Evolutionary conservation across 192 early-diverging fungal species (phyloP).

Genomic region (Dissophora ornata): DNA sequence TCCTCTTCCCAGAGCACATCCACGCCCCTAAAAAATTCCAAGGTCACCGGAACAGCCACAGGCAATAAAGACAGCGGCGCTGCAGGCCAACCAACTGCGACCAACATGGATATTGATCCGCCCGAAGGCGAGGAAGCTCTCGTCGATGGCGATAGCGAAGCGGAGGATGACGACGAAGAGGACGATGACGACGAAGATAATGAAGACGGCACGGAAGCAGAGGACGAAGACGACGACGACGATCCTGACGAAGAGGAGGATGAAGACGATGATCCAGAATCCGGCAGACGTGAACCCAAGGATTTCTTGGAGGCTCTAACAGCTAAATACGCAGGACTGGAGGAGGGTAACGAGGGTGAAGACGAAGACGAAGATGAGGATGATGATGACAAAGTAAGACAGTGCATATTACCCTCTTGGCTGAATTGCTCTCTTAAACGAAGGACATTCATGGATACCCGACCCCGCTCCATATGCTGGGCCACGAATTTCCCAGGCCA

Average conservation of each 20-base stretch:
- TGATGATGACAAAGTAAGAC: conserved; percentile 34
- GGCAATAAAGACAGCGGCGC: neutral
- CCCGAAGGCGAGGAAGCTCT: conserved; percentile 40
- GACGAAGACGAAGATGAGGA: conserved; percentile 36
- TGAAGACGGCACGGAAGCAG: conserved; percentile 20
- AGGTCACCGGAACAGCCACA: conserved; percentile 13
- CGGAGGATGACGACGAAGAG: conserved; percentile 27
- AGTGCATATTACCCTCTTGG: no score
- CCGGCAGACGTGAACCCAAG: conserved; percentile 8
- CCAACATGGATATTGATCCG: conserved; percentile 46
- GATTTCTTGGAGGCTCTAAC: conserved; percentile 30
- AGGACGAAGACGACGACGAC: conserved; percentile 34
- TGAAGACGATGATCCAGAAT: conserved; percentile 30
- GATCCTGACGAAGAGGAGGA: conserved; percentile 25
- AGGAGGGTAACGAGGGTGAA: conserved; percentile 30
- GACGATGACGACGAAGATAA: conserved; percentile 33
- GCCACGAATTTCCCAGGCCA: no score
- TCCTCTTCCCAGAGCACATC: neutral
- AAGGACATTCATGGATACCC: no score
- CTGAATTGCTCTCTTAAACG: no score
- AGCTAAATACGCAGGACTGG: conserved; percentile 28
- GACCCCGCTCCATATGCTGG: no score
- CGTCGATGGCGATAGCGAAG: conserved; percentile 32
- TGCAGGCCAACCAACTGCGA: neutral
- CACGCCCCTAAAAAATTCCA: conserved; percentile 30